phyloP scores from a whole-genome alignment of 2,329 filamentous ascomycete species.

The Fusarium brachygibbosum region DNA sequence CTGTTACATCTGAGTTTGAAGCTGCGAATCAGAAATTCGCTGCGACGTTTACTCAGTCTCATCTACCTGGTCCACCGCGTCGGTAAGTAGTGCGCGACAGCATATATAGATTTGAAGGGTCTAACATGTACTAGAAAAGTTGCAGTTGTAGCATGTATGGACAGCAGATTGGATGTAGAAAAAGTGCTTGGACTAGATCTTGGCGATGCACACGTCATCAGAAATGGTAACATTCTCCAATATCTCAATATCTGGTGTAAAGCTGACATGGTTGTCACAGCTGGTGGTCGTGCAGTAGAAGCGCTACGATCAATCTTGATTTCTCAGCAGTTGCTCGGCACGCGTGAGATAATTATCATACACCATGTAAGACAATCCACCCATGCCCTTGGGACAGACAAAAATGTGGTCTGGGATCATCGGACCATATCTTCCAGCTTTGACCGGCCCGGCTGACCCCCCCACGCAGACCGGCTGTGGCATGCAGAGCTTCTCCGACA shows the following conservation, averaged over 20 bases:
- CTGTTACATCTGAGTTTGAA: slow-evolving; percentile 41
- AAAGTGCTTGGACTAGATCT: slow-evolving; percentile 72
- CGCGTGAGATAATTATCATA: slow-evolving; percentile 78
- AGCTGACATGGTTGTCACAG: slow-evolving; percentile 15
- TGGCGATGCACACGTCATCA: slow-evolving; percentile 83
- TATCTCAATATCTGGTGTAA: background rate
- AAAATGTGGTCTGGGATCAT: background rate
- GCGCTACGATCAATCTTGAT: slow-evolving; percentile 82
- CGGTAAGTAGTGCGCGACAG: slow-evolving; percentile 35
- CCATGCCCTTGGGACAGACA: background rate
- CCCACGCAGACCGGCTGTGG: slow-evolving; percentile 56
- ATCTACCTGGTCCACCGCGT: slow-evolving; percentile 43
- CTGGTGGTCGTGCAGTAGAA: slow-evolving; percentile 75
- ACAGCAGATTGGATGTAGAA: slow-evolving; percentile 78
- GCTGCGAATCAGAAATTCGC: slow-evolving; percentile 44
- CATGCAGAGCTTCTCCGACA: slow-evolving; percentile 78
- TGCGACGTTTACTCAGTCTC: slow-evolving; percentile 37
- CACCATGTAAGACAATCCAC: slow-evolving; percentile 66
- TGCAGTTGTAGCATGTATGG: slow-evolving; percentile 79
- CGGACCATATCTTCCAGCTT: slow-evolving; percentile 2
- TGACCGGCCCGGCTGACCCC: slow-evolving; percentile 41
- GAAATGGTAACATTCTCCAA: slow-evolving; percentile 64
- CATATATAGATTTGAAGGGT: slow-evolving; percentile 6
- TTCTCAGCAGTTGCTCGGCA: slow-evolving; percentile 83
- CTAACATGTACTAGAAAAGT: slow-evolving; percentile 51